phyloP scores from a whole-genome alignment of 164 flowering plant genomes.

The Buxus sempervirens region DNA sequence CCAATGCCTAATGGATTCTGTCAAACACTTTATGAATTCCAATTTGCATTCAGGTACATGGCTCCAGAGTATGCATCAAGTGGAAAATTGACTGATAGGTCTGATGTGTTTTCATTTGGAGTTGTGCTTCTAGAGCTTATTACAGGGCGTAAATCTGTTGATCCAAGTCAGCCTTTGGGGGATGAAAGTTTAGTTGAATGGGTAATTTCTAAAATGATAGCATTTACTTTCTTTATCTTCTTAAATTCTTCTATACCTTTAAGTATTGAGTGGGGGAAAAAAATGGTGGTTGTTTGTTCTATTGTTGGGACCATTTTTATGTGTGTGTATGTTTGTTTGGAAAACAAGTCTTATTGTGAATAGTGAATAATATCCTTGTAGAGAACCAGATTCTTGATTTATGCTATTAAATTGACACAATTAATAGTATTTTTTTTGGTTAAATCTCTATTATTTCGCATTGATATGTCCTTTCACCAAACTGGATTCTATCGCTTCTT shows the following conservation, averaged over 20 bases:
- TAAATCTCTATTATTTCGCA: no score
- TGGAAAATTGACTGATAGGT: conserved; percentile 77
- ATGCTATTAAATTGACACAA: no score
- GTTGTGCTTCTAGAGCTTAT: conserved; percentile 77
- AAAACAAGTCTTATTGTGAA: no score
- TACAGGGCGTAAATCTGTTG: conserved; percentile 72
- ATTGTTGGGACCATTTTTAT: background rate
- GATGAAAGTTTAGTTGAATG: conserved; percentile 82
- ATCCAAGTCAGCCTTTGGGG: conserved; percentile 50
- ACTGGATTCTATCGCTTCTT: no score
- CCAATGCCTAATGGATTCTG: background rate
- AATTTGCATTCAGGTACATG: conserved; percentile 53
- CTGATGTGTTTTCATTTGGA: conserved; percentile 87
- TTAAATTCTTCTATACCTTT: background rate
- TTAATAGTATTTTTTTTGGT: no score
- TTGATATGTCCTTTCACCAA: no score
- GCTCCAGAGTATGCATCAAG: conserved; percentile 89
- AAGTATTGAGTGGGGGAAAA: background rate
- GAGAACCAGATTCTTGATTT: no score
- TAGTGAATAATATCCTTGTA: no score
- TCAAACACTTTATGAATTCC: background rate
- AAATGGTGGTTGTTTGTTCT: background rate
- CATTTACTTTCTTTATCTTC: background rate
- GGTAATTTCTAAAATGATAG: conserved; percentile 35
- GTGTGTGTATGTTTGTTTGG: no score